These are phyloP conservation scores for Candida methanosorbosa DNA, from an alignment of 805 yeast species.

Conservation along the genomic window DNA sequence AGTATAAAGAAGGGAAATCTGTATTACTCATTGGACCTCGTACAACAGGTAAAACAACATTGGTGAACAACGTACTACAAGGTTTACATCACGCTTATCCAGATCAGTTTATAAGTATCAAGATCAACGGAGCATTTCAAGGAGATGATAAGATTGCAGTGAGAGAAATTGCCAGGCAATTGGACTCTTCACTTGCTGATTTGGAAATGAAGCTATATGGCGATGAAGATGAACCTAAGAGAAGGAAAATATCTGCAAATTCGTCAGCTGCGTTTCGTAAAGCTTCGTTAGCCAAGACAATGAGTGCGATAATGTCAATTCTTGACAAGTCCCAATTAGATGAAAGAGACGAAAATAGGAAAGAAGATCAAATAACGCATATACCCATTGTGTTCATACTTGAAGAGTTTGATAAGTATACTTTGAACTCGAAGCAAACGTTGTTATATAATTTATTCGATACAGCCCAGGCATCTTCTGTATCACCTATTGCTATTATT, in stretches of 20 bases:
- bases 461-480: constrained; percentile 51
- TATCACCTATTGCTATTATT: constrained; percentile 69
- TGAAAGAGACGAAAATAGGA: constrained; percentile 7
- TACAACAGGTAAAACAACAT: constrained; percentile 63
- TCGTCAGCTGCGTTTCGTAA: too few relatives aligned
- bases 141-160: constrained; percentile 72
- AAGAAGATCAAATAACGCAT: constrained; percentile 14
- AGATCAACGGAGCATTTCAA: constrained; percentile 65
- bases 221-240: neutral
- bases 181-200: constrained; percentile 35
- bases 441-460: constrained; percentile 83
- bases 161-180: constrained; percentile 76
- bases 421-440: constrained; percentile 68
- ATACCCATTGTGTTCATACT: constrained; percentile 68
- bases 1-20: constrained; percentile 72
- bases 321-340: constrained; percentile 31
- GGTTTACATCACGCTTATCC: constrained; percentile 31
- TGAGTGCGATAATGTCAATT: constrained; percentile 45
- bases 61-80: constrained; percentile 49
- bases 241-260: too few relatives aligned
- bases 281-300: constrained; percentile 50
- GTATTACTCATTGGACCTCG: constrained; percentile 73
- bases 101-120: constrained; percentile 52
- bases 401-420: constrained; percentile 80
- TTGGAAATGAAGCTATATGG: neutral